Conservation (phyloP, 495 filamentous ascomycete species). For the Lasiosphaeria hispida region DNA sequence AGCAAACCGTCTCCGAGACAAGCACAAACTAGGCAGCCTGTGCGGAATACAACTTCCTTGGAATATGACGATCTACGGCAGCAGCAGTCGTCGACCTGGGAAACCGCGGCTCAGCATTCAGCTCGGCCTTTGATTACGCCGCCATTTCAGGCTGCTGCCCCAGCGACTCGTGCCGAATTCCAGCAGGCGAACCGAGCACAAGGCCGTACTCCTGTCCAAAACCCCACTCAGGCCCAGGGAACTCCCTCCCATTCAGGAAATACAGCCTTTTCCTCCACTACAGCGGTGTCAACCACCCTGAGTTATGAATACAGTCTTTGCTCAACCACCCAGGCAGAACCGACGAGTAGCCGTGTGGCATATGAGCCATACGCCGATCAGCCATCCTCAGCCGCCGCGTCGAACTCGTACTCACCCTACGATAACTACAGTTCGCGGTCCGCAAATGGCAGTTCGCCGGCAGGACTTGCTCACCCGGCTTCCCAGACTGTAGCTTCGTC, state of each 20-base stretch:
- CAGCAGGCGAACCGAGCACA: constrained; percentile 24
- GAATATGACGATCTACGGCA: constrained; percentile 26
- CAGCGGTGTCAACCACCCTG: constrained; percentile 11
- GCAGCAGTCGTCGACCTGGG: constrained; percentile 25
- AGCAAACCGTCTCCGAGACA: constrained; percentile 22
- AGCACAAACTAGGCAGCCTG: constrained; percentile 10
- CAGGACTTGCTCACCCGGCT: constrained; percentile 8
- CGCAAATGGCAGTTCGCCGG: constrained; percentile 17
- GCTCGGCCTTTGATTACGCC: constrained; percentile 10
- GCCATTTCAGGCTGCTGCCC: constrained; percentile 16
- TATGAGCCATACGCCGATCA: constrained; percentile 28
- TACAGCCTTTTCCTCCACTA: constrained; percentile 8
- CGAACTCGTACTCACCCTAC: constrained; percentile 25
- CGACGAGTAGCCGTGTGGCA: constrained; percentile 18
- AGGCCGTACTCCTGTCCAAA: constrained; percentile 23
- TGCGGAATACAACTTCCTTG: constrained; percentile 4
- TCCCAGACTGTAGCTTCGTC: constrained; percentile 27
- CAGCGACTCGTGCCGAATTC: constrained; percentile 22
- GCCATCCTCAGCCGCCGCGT: constrained; percentile 10
- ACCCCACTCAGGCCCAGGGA: constrained; percentile 8
- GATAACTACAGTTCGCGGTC: constrained; percentile 21
- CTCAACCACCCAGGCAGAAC: constrained; percentile 18
- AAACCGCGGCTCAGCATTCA: constrained; percentile 12
- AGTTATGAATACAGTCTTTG: constrained; percentile 26
- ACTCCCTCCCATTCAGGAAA: constrained; percentile 12